Evolutionary conservation across 148 eudicot species (phyloP).

Genomic region (Amaranthus hypochondriacus): DNA sequence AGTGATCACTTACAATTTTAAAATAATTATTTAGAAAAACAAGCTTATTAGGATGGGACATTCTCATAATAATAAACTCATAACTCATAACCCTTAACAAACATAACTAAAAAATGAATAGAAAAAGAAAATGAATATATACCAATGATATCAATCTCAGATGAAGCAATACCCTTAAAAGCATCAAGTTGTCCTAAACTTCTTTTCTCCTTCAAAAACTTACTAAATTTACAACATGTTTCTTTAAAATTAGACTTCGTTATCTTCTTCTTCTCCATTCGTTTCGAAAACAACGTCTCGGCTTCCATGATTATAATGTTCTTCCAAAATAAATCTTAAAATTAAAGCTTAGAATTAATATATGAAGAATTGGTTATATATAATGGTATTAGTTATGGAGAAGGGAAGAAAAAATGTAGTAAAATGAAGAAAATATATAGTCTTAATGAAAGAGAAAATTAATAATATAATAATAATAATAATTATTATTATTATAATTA

Average conservation of each 20-base stretch:
- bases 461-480: no score
- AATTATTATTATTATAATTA: no score
- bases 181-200: constrained; percentile 34
- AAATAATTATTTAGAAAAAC: no score
- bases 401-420: not conserved
- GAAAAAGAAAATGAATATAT: no score
- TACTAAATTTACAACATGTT: constrained; percentile 56
- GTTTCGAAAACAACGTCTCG: not conserved
- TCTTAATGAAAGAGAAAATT: not conserved
- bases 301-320: not conserved
- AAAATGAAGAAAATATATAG: not conserved
- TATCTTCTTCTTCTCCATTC: not conserved
- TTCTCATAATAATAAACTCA: no score
- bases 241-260: constrained; percentile 23
- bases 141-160: constrained; percentile 21
- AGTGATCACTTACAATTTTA: no score
- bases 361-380: not conserved
- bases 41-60: no score
- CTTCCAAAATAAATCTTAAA: not conserved
- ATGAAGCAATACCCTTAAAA: constrained; percentile 24
- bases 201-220: constrained; percentile 52
- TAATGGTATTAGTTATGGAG: no score
- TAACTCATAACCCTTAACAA: no score
- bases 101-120: no score
- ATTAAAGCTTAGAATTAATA: not conserved